Evolutionary conservation across 202 grass and related monocot species (phyloP), one percentile per base, ranked within the genome.

Genomic region (Eragrostis tef): DNA sequence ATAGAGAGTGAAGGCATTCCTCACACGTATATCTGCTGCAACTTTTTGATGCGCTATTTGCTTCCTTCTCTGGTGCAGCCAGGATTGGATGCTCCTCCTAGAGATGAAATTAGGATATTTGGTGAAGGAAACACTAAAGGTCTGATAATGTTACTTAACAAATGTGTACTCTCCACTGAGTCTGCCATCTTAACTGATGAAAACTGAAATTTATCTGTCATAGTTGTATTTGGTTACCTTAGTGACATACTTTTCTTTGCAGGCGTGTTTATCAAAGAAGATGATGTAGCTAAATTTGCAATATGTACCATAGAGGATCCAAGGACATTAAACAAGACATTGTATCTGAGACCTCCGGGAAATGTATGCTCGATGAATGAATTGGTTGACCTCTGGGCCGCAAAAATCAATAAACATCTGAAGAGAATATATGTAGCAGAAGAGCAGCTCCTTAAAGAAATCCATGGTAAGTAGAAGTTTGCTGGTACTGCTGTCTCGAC

Each of bases 31-130:
- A 81, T 98, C 80, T 93, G 85, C 26, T 98, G 92, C 90, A 94
- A 98, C 65, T 93, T 98, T n/a, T 77, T 94, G 16, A 91, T 88
- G 88, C 87, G 92, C 70, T 98, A 90, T 77, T 85, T 98, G 73
- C 90, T 98, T 73, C 92, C 92, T 11, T 94, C 90, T 43, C 91
- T 98, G 44, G 77, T 93, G 39, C 95, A 98, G 75, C 95, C 90
- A 16, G 92, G 92, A 43, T 75, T 94, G 73, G 62, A 88, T 44
- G 81, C 90, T 88, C 95, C 95, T 86, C 92, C 95, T 68, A 93
- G 76, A 80, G 88, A 98, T 70, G 78, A 91, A 88, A 48, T 95
- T 75, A 93, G 67, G 39, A 93, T 98, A 78, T 98, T 94, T 71
- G 92, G 90, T 60, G 67, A 54, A 52, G 95, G 95, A 87, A 85